Conservation (phyloP, 306 rosid genomes). For the Prinsepia uniflora region DNA sequence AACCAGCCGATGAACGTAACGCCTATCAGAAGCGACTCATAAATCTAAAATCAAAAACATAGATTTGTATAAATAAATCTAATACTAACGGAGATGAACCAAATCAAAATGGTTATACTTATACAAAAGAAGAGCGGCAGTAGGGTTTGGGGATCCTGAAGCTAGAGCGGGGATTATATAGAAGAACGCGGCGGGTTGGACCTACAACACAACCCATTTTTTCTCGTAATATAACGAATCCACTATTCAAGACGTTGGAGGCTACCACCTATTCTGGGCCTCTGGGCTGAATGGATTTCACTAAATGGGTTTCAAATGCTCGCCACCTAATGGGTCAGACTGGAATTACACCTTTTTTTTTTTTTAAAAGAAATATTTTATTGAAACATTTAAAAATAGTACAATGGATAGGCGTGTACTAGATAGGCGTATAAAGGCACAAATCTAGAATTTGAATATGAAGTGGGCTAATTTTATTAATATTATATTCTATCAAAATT, state of each 20-base stretch:
- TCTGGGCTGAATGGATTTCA: neutral
- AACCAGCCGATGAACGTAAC: constrained; percentile 61
- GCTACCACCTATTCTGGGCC: neutral
- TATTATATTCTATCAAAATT: too few species aligned
- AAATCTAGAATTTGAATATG: too few species aligned
- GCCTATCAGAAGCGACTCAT: constrained; percentile 73
- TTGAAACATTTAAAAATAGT: too few species aligned
- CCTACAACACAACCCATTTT: neutral
- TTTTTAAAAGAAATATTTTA: too few species aligned
- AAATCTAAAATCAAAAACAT: too few species aligned
- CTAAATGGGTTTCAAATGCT: too few species aligned
- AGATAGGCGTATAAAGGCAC: too few species aligned
- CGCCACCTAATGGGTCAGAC: too few species aligned
- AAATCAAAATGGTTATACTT: neutral
- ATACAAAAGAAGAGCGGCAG: neutral
- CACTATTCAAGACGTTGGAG: neutral
- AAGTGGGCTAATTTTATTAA: too few species aligned
- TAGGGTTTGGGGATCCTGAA: neutral
- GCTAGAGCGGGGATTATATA: neutral
- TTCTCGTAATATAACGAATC: neutral
- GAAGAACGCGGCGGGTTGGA: neutral
- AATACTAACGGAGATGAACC: neutral
- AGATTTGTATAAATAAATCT: too few species aligned
- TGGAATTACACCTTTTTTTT: too few species aligned
- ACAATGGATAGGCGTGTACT: too few species aligned